phyloP scores from a whole-genome alignment of 306 rosid species.

The Pterocarpus santalinus region DNA sequence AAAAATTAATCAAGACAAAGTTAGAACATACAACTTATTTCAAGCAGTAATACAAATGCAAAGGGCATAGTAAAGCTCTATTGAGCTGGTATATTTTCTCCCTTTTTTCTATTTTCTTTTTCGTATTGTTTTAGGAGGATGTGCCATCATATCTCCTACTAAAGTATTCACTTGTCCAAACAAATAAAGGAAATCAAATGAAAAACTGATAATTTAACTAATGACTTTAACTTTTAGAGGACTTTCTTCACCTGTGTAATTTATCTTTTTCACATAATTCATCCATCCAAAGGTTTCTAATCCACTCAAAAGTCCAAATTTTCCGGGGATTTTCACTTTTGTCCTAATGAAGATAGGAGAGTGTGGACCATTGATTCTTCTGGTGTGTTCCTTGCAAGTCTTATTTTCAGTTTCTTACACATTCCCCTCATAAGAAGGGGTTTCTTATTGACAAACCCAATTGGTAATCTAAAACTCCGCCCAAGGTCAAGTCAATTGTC shows the following conservation, averaged over 20 bases:
- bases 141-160: slow-evolving; percentile 1
- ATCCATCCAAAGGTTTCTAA: not conserved
- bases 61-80: slow-evolving; percentile 10
- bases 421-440: not conserved
- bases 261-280: not conserved
- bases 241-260: not conserved
- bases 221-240: not conserved
- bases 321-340: not conserved
- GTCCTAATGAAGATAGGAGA: not conserved
- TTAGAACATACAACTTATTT: slow-evolving; percentile 11
- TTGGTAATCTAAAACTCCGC: not conserved
- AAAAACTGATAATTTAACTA: not conserved
- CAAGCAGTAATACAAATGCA: slow-evolving; percentile 10
- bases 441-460: no score
- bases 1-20: not conserved
- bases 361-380: not conserved
- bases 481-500: not conserved
- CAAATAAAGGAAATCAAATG: not conserved
- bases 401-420: no score
- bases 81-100: not conserved
- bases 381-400: no score
- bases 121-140: slow-evolving; percentile 10
- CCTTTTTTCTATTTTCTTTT: not conserved
- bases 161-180: not conserved
- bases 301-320: not conserved